A percentile compares a stretch with the other conserved stretches of the same genome.
phyloP scores from a whole-genome alignment of 139 green algal genomes.

The Chlorella sp. region DNA sequence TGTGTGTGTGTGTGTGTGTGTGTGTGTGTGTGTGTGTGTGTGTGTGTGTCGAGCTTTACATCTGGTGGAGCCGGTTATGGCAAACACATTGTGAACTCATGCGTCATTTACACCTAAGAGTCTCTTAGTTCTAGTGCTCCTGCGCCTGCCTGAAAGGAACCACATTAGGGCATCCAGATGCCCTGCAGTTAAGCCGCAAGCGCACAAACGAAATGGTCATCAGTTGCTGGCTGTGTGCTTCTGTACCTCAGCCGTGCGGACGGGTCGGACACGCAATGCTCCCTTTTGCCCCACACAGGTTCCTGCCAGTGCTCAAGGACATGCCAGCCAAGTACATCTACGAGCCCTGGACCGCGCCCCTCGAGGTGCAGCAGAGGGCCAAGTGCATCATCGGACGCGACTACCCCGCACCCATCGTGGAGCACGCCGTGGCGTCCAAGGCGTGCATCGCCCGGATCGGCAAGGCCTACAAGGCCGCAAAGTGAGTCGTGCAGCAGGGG shows the following conservation, averaged over 20 bases:
- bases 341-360: slow-evolving; percentile 80
- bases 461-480: slow-evolving; percentile 28
- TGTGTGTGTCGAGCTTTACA: no score
- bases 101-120: no score
- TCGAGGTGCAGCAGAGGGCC: slow-evolving; percentile 77
- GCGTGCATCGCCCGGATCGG: slow-evolving; percentile 68
- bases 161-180: neutral
- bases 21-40: no score
- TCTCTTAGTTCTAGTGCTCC: no score
- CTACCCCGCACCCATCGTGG: slow-evolving; percentile 87
- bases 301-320: slow-evolving; percentile 84
- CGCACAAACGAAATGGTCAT: no score
- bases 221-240: no score
- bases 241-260: no score
- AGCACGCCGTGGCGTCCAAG: slow-evolving; percentile 65
- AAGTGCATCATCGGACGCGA: slow-evolving; percentile 85
- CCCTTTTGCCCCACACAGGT: slow-evolving; percentile 42
- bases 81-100: no score
- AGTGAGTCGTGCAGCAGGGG: neutral
- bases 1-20: no score
- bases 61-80: no score
- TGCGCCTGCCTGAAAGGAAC: no score
- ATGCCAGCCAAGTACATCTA: slow-evolving; percentile 94
- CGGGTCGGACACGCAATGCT: neutral
- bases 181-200: no score